Conservation (phyloP, 2,329 filamentous ascomycete genomes). For the Leptosphaerulina australis region DNA sequence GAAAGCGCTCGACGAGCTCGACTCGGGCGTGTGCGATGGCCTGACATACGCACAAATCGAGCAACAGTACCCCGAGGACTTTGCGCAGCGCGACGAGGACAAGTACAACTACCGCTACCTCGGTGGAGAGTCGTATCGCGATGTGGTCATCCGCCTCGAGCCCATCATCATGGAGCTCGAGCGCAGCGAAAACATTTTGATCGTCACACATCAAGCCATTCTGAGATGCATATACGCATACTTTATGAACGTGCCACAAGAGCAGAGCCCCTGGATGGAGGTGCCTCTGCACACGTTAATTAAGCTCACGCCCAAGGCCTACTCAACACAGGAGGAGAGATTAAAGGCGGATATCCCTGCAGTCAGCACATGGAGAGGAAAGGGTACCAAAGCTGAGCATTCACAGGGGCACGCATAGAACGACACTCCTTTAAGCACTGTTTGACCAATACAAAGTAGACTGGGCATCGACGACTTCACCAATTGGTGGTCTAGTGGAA, state of each 20-base stretch:
- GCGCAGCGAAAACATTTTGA: conserved; percentile 93
- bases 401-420: conserved; percentile 26
- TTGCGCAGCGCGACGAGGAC: conserved; percentile 92
- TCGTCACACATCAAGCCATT: conserved; percentile 97
- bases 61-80: conserved; percentile 89
- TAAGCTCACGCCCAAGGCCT: conserved; percentile 92
- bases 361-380: conserved; percentile 94
- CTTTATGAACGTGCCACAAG: conserved; percentile 96
- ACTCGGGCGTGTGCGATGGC: conserved; percentile 94
- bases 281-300: conserved; percentile 96
- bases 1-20: conserved; percentile 97
- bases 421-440: conserved; percentile 17
- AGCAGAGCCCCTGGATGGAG: conserved; percentile 96
- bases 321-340: conserved; percentile 87
- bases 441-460: conserved; percentile 4
- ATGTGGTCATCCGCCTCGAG: conserved; percentile 95
- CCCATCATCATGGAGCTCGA: conserved; percentile 99
- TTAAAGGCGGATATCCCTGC: conserved; percentile 92
- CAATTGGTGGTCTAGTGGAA: background rate
- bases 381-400: conserved; percentile 90
- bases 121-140: conserved; percentile 92
- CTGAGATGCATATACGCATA: conserved; percentile 97
- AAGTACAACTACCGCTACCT: conserved; percentile 99
- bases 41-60: conserved; percentile 97
- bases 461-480: conserved; percentile 1